phyloP scores from a whole-genome alignment of 495 filamentous ascomycete genomes.

The Neurospora sp. region DNA sequence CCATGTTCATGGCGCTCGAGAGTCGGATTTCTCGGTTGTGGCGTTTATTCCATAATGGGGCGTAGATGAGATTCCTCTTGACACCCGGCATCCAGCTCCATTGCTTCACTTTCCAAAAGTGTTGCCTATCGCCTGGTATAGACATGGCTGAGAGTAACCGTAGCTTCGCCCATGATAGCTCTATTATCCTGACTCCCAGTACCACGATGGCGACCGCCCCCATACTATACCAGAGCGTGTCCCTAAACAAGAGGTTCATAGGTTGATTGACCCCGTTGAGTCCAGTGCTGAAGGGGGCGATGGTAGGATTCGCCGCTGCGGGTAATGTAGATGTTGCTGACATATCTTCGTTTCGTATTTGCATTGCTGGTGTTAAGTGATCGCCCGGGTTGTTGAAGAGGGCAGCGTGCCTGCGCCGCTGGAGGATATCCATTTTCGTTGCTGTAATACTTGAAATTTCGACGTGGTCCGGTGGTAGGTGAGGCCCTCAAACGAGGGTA shows the following conservation, averaged over 20 bases:
- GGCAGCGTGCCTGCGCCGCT: constrained; percentile 14
- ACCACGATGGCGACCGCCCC: constrained; percentile 36
- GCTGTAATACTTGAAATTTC: not conserved
- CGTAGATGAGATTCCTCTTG: constrained; percentile 75
- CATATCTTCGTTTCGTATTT: constrained; percentile 5
- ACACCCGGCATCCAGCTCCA: constrained; percentile 45
- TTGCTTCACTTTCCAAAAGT: constrained; percentile 37
- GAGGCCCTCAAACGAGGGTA: not conserved
- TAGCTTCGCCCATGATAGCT: constrained; percentile 33
- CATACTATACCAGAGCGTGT: constrained; percentile 40
- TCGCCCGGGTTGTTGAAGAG: not conserved
- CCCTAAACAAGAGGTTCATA: constrained; percentile 36
- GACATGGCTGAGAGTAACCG: constrained; percentile 42
- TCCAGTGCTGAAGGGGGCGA: constrained; percentile 36
- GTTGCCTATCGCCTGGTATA: constrained; percentile 30
- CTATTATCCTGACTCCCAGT: constrained; percentile 31
- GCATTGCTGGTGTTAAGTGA: constrained; percentile 5
- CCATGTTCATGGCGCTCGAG: constrained; percentile 68
- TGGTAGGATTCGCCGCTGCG: constrained; percentile 19
- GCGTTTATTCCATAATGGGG: constrained; percentile 68
- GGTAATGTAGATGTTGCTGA: constrained; percentile 3
- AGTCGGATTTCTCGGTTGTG: constrained; percentile 82
- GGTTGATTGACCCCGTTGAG: constrained; percentile 43
- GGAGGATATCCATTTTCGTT: constrained; percentile 13
- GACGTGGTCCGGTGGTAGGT: not conserved